Evolutionary conservation across 352 stramenopile species (phyloP).

Genomic region (Phytophthora aleatoria): DNA sequence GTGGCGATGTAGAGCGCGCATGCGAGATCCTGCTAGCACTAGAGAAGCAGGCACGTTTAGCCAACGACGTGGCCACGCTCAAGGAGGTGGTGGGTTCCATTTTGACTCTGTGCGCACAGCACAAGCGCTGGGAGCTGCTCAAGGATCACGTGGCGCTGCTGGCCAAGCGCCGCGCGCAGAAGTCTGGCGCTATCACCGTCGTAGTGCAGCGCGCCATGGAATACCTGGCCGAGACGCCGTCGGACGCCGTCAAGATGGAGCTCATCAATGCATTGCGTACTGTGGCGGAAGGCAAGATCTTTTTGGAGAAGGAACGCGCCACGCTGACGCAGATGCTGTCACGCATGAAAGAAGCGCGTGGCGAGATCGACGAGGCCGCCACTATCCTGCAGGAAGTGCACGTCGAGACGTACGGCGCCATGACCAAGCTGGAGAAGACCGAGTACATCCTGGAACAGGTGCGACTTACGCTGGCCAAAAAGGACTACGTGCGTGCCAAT

Average conservation of each 20-base stretch:
- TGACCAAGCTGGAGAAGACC: conserved; percentile 98
- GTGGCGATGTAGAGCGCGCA: conserved; percentile 81
- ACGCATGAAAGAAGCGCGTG: conserved; percentile 92
- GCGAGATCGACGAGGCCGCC: conserved; percentile 92
- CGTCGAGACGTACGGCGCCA: conserved; percentile 98
- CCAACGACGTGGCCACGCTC: conserved; percentile 88
- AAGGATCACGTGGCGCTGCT: conserved; percentile 88
- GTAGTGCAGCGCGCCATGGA: conserved; percentile 88
- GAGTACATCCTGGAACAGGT: conserved; percentile 99
- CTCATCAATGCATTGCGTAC: conserved; percentile 94
- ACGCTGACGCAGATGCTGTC: conserved; percentile 93
- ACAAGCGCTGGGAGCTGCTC: conserved; percentile 91
- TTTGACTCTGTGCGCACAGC: conserved; percentile 75
- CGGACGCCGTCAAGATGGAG: conserved; percentile 88
- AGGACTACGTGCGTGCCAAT: conserved; percentile 96
- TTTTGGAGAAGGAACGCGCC: conserved; percentile 96
- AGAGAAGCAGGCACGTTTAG: conserved; percentile 81
- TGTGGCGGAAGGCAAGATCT: conserved; percentile 98
- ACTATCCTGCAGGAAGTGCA: conserved; percentile 98
- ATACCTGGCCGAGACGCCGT: conserved; percentile 76
- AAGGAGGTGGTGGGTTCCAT: conserved; percentile 80
- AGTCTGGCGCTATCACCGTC: conserved; percentile 83
- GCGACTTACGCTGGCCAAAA: conserved; percentile 95
- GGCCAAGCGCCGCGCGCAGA: conserved; percentile 89
- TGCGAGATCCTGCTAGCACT: conserved; percentile 86